phyloP scores from a whole-genome alignment of 2,329 filamentous ascomycete genomes.

The Colletotrichum higginsianum region DNA sequence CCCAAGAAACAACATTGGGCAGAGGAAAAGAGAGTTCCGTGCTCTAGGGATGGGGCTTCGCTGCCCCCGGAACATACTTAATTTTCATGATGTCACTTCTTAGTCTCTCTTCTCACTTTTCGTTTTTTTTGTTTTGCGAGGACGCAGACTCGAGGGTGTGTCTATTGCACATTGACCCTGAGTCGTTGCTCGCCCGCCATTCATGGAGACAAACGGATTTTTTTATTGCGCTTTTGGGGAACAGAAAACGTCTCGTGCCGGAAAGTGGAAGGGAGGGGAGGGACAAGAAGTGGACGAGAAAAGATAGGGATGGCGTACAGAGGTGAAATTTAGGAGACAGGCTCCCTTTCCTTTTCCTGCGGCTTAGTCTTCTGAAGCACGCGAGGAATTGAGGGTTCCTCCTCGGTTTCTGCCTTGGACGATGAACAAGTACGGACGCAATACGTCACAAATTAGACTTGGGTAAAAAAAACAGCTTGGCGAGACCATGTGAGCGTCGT shows the following conservation, averaged over 20 bases:
- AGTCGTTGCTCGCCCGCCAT: constrained; percentile 8
- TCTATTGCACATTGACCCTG: background rate
- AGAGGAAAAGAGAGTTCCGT: constrained; percentile 32
- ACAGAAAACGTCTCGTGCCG: constrained; percentile 23
- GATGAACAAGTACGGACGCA: constrained; percentile 42
- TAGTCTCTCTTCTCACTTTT: constrained; percentile 25
- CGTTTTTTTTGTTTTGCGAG: constrained; percentile 7
- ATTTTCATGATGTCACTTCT: constrained; percentile 42
- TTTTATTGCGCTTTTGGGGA: background rate
- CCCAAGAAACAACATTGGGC: constrained; percentile 27
- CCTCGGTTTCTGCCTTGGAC: constrained; percentile 41
- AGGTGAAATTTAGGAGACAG: constrained; percentile 33
- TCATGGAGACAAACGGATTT: constrained; percentile 13
- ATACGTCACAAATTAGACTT: constrained; percentile 35
- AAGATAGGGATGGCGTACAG: constrained; percentile 32
- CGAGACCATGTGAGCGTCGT: background rate
- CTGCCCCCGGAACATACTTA: constrained; percentile 41
- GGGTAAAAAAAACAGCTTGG: constrained; percentile 22
- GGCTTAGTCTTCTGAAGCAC: constrained; percentile 9
- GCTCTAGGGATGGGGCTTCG: constrained; percentile 33
- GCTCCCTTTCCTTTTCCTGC: constrained; percentile 26
- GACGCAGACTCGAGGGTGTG: constrained; percentile 18
- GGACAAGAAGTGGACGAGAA: constrained; percentile 1
- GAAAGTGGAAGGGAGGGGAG: constrained; percentile 23
- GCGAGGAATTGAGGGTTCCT: constrained; percentile 25